Conservation (phyloP, 2,329 filamentous ascomycete species). For the Colletotrichum tamarilloi region DNA sequence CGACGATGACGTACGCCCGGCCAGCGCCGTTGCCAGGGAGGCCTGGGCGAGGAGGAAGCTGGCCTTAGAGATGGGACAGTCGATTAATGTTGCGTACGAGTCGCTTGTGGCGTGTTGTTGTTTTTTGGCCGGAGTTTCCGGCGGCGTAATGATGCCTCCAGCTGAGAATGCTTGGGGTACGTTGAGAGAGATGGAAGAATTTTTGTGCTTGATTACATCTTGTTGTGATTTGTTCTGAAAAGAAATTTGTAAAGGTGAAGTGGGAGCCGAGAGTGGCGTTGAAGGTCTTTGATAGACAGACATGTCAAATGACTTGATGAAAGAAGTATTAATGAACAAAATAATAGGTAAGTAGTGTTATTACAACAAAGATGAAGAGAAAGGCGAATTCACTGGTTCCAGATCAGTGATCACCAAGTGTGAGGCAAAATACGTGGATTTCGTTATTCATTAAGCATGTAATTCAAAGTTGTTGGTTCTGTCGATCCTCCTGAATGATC, state of each 20-base stretch:
- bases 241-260: background rate
- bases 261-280: constrained; percentile 7
- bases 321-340: background rate
- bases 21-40: constrained; percentile 12
- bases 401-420: background rate
- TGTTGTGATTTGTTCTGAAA: background rate
- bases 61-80: constrained; percentile 28
- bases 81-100: background rate
- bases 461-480: background rate
- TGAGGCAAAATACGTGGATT: background rate
- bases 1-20: background rate
- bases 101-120: background rate
- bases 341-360: background rate
- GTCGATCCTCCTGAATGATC: background rate
- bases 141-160: constrained; percentile 10
- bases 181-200: background rate
- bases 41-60: constrained; percentile 30
- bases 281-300: background rate
- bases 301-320: background rate
- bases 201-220: constrained; percentile 1
- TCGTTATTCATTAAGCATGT: constrained; percentile 1
- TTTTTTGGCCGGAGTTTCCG: background rate
- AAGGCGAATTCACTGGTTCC: background rate
- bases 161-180: background rate
- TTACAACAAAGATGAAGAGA: background rate